Evolutionary conservation across 257 asterid genomes (phyloP).

Genomic region (Solanum dulcamara): DNA sequence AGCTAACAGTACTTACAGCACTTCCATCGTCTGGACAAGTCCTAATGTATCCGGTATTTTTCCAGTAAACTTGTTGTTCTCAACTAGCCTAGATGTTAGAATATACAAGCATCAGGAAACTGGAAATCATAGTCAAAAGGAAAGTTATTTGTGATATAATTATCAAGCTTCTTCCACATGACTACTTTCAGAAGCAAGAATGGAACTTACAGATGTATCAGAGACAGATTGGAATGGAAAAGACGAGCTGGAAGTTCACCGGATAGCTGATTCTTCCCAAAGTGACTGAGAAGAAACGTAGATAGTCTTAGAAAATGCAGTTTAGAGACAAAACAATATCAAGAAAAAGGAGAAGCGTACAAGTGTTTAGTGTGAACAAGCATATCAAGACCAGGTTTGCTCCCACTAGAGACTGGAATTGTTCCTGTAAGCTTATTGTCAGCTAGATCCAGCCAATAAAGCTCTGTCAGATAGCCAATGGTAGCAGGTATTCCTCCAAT

Average conservation of each 20-base stretch:
- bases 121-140: not conserved
- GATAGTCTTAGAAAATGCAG: not conserved
- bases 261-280: slow-evolving; percentile 61
- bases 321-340: not conserved
- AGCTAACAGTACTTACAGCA: slow-evolving; percentile 56
- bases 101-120: not conserved
- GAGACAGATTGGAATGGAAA: slow-evolving; percentile 45
- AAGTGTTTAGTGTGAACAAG: slow-evolving; percentile 61
- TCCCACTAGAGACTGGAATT: slow-evolving; percentile 68
- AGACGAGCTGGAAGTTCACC: slow-evolving; percentile 67
- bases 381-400: slow-evolving; percentile 80
- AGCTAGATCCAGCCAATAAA: slow-evolving; percentile 80
- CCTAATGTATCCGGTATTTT: slow-evolving; percentile 57
- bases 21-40: slow-evolving; percentile 48
- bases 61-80: slow-evolving; percentile 52
- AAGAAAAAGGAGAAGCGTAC: slow-evolving; percentile 23
- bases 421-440: slow-evolving; percentile 66
- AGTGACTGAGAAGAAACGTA: slow-evolving; percentile 46
- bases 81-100: slow-evolving; percentile 51
- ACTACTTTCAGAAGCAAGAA: not conserved
- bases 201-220: slow-evolving; percentile 72
- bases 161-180: not conserved
- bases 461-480: slow-evolving; percentile 41
- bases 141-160: not conserved
- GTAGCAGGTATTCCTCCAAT: slow-evolving; percentile 63